Conservation (phyloP, 163 green algal species). For the Scenedesmus sp. region DNA sequence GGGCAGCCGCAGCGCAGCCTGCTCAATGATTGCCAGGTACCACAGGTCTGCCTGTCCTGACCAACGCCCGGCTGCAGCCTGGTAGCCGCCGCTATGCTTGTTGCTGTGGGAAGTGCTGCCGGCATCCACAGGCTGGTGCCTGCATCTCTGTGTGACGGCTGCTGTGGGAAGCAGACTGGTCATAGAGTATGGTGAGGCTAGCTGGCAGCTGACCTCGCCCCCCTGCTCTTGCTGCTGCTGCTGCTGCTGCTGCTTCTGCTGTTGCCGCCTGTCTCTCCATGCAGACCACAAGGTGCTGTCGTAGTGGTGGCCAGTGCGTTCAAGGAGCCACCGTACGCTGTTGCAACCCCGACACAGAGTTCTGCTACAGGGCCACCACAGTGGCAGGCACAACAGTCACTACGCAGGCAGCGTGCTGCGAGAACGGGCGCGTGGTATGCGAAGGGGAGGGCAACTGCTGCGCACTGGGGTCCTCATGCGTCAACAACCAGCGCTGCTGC, state of each 20-base stretch:
- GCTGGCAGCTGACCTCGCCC: too few relatives aligned
- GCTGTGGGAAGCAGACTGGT: too few relatives aligned
- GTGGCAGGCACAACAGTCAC: neutral
- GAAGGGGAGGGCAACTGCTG: constrained; percentile 3
- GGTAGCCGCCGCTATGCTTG: too few relatives aligned
- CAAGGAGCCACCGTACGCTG: neutral
- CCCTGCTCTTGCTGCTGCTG: neutral
- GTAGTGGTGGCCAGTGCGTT: neutral
- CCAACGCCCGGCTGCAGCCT: too few relatives aligned
- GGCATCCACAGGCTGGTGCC: too few relatives aligned
- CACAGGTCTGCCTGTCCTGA: too few relatives aligned
- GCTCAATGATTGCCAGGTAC: too few relatives aligned
- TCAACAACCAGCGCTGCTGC: neutral
- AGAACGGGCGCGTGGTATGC: neutral
- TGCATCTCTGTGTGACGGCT: too few relatives aligned
- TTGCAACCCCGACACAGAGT: neutral
- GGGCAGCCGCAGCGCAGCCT: too few relatives aligned
- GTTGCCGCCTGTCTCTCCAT: neutral
- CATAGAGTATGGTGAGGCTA: too few relatives aligned
- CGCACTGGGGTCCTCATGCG: neutral
- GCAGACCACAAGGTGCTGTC: neutral
- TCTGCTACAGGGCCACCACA: neutral
- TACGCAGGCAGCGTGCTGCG: neutral
- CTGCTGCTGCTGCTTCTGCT: neutral
- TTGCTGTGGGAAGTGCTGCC: too few relatives aligned